These are phyloP conservation scores for Plasmodium vivax DNA, from an alignment of 169 alveolate genomes.

Conservation along the genomic window DNA sequence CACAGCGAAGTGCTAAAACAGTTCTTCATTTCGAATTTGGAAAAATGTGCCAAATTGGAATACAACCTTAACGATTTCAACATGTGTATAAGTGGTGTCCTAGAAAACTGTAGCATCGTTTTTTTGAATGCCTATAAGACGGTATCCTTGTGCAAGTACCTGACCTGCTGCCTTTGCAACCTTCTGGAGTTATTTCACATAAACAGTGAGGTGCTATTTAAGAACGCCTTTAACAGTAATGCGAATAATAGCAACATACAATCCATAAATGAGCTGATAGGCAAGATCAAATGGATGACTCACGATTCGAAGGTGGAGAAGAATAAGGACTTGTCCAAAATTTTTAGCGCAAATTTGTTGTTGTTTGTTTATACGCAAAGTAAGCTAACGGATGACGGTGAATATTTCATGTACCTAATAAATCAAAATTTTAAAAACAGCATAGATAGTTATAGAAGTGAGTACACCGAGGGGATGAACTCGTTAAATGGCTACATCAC, in stretches of 20 bases:
- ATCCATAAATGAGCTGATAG: slow-evolving; percentile 28
- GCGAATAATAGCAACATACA: slow-evolving; percentile 63
- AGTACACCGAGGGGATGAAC: slow-evolving; percentile 19
- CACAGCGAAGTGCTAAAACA: slow-evolving; percentile 42
- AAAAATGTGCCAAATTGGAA: slow-evolving; percentile 51
- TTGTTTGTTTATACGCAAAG: slow-evolving; percentile 60
- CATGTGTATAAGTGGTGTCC: neutral
- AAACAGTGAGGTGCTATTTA: slow-evolving; percentile 46
- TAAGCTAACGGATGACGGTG: slow-evolving; percentile 65
- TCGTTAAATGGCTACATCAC: slow-evolving; percentile 10
- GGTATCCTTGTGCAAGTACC: slow-evolving; percentile 25
- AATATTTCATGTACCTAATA: slow-evolving; percentile 34
- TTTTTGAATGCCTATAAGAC: slow-evolving; percentile 53
- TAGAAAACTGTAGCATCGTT: slow-evolving; percentile 49
- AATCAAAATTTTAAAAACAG: slow-evolving; percentile 65
- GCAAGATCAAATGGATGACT: slow-evolving; percentile 66
- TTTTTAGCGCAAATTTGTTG: slow-evolving; percentile 24
- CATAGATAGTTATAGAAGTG: slow-evolving; percentile 22
- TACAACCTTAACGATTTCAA: slow-evolving; percentile 50
- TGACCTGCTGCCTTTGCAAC: slow-evolving; percentile 57
- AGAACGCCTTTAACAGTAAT: slow-evolving; percentile 58
- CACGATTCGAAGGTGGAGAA: slow-evolving; percentile 74
- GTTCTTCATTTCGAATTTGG: slow-evolving; percentile 26
- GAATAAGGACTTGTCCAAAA: slow-evolving; percentile 31
- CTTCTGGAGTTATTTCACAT: slow-evolving; percentile 57